These are phyloP conservation scores for Fusarium aywerte DNA, from an alignment of 2,329 filamentous ascomycete species.

Conservation along the genomic window DNA sequence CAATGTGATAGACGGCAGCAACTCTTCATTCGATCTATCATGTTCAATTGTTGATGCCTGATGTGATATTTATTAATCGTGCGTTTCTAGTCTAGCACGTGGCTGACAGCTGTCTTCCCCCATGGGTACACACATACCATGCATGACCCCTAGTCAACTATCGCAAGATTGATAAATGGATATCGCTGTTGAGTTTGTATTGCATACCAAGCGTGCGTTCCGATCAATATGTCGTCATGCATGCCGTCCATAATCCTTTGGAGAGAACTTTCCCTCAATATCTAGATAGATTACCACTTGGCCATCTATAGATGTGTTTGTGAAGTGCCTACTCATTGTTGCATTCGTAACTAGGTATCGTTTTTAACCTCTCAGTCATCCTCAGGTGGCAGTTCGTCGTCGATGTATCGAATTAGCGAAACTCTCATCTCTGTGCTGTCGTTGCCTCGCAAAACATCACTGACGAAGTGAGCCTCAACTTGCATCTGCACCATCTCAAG, in stretches of 20 bases:
- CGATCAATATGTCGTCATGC: constrained; percentile 8
- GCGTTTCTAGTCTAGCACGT: constrained; percentile 25
- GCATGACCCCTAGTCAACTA: constrained; percentile 18
- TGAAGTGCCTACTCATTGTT: constrained; percentile 13
- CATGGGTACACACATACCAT: constrained; percentile 22
- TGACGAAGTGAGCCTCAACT: constrained; percentile 95
- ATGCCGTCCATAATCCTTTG: constrained; percentile 3
- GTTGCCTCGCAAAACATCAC: constrained; percentile 89
- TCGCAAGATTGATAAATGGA: constrained; percentile 17
- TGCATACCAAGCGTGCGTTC: constrained; percentile 9
- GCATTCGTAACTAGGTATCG: neutral
- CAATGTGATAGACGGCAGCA: neutral
- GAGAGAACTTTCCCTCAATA: constrained; percentile 1
- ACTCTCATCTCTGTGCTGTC: constrained; percentile 98
- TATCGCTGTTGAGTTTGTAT: constrained; percentile 16
- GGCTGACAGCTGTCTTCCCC: constrained; percentile 30
- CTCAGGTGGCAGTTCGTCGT: constrained; percentile 96
- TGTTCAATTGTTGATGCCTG: constrained; percentile 3
- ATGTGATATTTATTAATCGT: constrained; percentile 17
- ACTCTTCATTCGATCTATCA: neutral
- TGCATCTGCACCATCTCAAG: constrained; percentile 99
- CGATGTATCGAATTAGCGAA: constrained; percentile 90
- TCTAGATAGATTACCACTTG: constrained; percentile 7
- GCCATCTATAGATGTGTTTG: neutral
- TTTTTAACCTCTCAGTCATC: constrained; percentile 73